Percentiles rank a stretch among this genome's conserved stretches.
Evolutionary conservation across 805 yeast species (phyloP).

Genomic region (Saccharomycopsis vini): DNA sequence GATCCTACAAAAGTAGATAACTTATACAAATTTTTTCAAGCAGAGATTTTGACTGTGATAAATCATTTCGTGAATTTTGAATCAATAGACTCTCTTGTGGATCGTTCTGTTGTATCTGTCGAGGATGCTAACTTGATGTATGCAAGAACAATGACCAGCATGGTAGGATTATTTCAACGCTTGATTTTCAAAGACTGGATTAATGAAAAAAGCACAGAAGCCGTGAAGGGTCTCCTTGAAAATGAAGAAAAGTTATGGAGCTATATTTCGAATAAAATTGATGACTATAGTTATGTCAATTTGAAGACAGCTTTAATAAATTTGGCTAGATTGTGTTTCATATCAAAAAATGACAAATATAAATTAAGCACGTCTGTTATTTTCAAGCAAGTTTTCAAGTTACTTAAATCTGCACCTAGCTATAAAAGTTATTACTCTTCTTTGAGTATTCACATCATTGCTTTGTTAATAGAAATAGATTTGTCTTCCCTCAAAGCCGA

Average conservation of each 20-base stretch:
- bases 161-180: constrained; percentile 4
- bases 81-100: constrained; percentile 8
- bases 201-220: neutral
- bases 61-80: constrained; percentile 10
- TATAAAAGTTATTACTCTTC: constrained; percentile 1
- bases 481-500: constrained; percentile 7
- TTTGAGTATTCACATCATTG: constrained; percentile 1
- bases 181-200: constrained; percentile 1
- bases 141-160: constrained; percentile 1
- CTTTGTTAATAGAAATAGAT: constrained; percentile 5
- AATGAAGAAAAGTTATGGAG: constrained; percentile 10
- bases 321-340: constrained; percentile 6
- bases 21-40: constrained; percentile 9
- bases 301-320: constrained; percentile 7
- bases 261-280: constrained; percentile 1
- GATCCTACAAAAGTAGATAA: constrained; percentile 5
- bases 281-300: constrained; percentile 6
- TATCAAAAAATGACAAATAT: neutral
- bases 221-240: constrained; percentile 1
- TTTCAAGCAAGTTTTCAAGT: constrained; percentile 12
- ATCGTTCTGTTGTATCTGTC: neutral
- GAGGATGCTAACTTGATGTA: constrained; percentile 12
- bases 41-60: constrained; percentile 6
- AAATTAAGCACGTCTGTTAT: constrained; percentile 3
- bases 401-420: constrained; percentile 9